Base-by-base conservation (phyloP, 306 rosid genomes). In the Quercus ilex region DNA sequence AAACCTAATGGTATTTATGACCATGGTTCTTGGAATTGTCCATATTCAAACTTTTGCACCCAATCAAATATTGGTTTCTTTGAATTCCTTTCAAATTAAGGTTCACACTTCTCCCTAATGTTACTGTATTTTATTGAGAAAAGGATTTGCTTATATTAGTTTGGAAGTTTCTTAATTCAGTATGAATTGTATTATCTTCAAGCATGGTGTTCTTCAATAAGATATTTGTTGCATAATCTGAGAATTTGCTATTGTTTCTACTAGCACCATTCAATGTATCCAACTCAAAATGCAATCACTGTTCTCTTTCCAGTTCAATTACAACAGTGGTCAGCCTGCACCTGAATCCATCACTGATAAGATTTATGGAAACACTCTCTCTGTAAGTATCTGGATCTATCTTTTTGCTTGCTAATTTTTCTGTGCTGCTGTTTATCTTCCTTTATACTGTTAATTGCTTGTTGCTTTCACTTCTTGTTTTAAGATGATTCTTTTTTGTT, bases 271-370 rank as follows among this genome's bases (percentile, higher is more conserved):
- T 78, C 65, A 53, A 15, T 79, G 55, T 43, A 73, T 73, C 89
- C 90, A 78, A 86, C 85, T 82, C 73, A 51, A 78, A 81, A 67
- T 71, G 11, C 15, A 20, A 69, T 79, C 83, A 56, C 53, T 81
- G 53, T 76, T 84, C 71, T 63, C 58, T 75, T 83, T 55, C 67
- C 87, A 96, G 99, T 93, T 96, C 79, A 96, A 93, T 85, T 96
- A 96, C 91, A 89, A 91, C 82, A 96, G 98, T 84, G 98, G 97
- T 72, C 99, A 93, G 79, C 98, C 99, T 82, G 99, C 99, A 71
- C 99, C 98, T 10, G 98, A 96, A 83, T 91, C 99, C 79, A 96
- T 96, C 79, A 93, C 98, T 18, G 98, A 96, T 87, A 93, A 91
- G 85, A 96, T 96, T 81, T 96, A 93, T 74, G 97, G 99, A 88